Conservation (phyloP, 495 filamentous ascomycete species). For the Rusavskia elegans region DNA sequence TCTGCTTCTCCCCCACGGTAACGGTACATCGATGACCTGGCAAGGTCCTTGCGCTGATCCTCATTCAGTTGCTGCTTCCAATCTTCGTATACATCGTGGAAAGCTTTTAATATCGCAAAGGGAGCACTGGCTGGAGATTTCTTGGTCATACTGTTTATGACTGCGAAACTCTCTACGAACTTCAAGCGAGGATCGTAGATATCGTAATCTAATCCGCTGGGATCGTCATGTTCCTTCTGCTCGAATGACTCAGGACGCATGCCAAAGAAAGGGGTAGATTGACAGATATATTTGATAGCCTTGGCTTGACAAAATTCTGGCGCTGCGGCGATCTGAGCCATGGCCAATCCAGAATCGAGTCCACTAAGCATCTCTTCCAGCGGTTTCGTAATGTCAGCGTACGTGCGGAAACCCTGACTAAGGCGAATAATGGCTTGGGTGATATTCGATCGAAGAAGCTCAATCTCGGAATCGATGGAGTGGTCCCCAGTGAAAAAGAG, state of each 20-base stretch:
- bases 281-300: conserved; percentile 23
- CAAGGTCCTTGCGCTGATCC: conserved; percentile 55
- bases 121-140: not conserved
- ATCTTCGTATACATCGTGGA: conserved; percentile 53
- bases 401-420: conserved; percentile 48
- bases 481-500: conserved; percentile 2
- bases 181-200: conserved; percentile 14
- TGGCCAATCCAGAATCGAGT: conserved; percentile 57
- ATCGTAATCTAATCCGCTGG: conserved; percentile 13
- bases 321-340: conserved; percentile 27
- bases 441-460: conserved; percentile 56
- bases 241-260: conserved; percentile 17
- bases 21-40: conserved; percentile 59
- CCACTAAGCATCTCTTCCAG: conserved; percentile 68
- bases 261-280: conserved; percentile 48
- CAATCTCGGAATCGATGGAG: conserved; percentile 26
- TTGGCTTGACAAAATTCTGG: conserved; percentile 10
- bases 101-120: conserved; percentile 23
- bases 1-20: conserved; percentile 63
- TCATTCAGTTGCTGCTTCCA: conserved; percentile 62
- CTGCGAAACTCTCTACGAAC: conserved; percentile 16
- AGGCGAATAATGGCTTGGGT: conserved; percentile 50
- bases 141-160: conserved; percentile 1
- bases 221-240: conserved; percentile 15
- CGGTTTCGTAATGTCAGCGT: conserved; percentile 70